Base-by-base conservation (phyloP, 2,329 filamentous ascomycete genomes). In the Aspergillus sp. region DNA sequence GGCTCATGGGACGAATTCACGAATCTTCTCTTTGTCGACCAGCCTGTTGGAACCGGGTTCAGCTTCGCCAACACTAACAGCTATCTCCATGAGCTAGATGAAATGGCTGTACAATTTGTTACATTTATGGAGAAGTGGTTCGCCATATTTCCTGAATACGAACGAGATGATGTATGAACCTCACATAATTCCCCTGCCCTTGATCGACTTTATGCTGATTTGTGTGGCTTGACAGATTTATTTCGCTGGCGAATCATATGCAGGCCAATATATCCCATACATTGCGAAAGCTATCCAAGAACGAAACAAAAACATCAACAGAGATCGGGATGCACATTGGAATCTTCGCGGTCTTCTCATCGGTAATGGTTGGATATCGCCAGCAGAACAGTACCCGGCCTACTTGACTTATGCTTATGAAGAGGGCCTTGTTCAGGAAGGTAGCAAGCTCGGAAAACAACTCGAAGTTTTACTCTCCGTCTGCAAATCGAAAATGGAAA, bases 1-100 rank as follows among this genome's bases (percentile, higher is more conserved):
- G 95, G 95, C n/a, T 93, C 92, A 1, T 99, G 96, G 96, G 90
- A 96, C 75, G 93, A 99, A 78, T 99, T 98, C 70, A 91, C 95
- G 63, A 99, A 99, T 69, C 76, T 99, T 52, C 85, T 99, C 58
- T 99, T 99, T 71, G 91, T 99, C 59, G 95, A 99, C 71, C 96
- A 98, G 71, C 95, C 95, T 0, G 93, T 98, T 37, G 96, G 95
- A 12, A 97, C 93, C 1, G 95, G 95, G 3, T 99, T 90, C 79
- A 99, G 95, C 77, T 98, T 95, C 71, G 93, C 93, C 70, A 89
- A 96, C 70, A 95, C 91, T 14, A 84, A 99, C 74, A 90, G 87
- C 68, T 98, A 90, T 70, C 74, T 97, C 17, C 86, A 88, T 64
- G 93, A 97, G 72, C 82, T 99, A 60, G 84, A 90, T 58, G 85